Percentiles rank a stretch among this genome's conserved stretches.
Conservation (phyloP, 495 filamentous ascomycete genomes). For the Aspergillus wentii region DNA sequence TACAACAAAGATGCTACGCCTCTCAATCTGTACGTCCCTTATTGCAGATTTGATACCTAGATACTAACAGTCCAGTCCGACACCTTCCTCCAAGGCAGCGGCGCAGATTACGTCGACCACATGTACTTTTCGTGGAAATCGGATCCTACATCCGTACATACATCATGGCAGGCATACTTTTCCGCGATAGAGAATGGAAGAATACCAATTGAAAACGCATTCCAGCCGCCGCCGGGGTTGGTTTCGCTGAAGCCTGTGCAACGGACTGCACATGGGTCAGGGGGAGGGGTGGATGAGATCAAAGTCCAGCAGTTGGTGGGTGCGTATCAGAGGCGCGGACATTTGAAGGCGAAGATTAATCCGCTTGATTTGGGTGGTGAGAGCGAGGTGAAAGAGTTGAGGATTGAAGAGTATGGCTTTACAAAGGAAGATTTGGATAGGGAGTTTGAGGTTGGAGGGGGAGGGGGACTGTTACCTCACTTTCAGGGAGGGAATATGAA, state of each 20-base stretch:
- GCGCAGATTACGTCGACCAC: constrained; percentile 89
- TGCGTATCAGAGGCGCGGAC: constrained; percentile 83
- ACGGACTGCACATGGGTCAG: too few relatives aligned
- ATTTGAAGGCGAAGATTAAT: constrained; percentile 84
- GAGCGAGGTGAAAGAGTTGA: constrained; percentile 68
- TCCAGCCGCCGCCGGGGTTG: too few relatives aligned
- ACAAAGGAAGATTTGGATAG: constrained; percentile 79
- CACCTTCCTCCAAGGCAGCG: constrained; percentile 79
- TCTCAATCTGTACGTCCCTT: too few relatives aligned
- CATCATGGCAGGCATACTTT: constrained; percentile 95
- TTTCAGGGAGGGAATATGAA: constrained; percentile 80
- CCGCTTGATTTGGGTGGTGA: constrained; percentile 75
- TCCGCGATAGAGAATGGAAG: constrained; percentile 84
- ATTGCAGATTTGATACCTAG: too few relatives aligned
- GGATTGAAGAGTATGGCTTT: constrained; percentile 76
- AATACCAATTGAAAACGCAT: constrained; percentile 81
- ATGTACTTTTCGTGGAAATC: constrained; percentile 90
- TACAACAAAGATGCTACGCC: too few relatives aligned
- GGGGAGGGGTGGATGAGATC: too few relatives aligned
- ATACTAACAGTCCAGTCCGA: constrained; percentile 43
- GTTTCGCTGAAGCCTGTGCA: too few relatives aligned
- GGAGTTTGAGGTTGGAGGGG: constrained; percentile 72
- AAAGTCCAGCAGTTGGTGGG: constrained; percentile 75
- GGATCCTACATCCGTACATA: constrained; percentile 77
- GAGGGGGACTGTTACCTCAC: constrained; percentile 78